Evolutionary conservation across 345 rosid genomes (phyloP).

Genomic region (Streptanthus diversifolius): DNA sequence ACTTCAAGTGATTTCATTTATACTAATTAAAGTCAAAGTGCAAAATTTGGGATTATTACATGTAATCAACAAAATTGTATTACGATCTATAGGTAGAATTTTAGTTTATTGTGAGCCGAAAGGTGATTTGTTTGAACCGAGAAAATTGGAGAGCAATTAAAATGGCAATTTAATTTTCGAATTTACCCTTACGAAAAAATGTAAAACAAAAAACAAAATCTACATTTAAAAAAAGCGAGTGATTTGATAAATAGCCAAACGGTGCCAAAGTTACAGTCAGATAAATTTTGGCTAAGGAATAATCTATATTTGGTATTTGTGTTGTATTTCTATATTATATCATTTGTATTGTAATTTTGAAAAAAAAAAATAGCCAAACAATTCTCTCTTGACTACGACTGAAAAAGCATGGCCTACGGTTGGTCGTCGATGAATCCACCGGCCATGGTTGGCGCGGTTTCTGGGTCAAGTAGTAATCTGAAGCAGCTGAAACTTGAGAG

Average conservation of each 20-base stretch:
- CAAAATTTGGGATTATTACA: constrained; percentile 13
- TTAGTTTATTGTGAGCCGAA: background rate
- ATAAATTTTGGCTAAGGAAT: too few relatives aligned
- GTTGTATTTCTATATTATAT: too few relatives aligned
- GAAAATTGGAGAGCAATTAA: background rate
- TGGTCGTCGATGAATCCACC: constrained; percentile 37
- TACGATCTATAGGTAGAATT: background rate
- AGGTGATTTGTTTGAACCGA: background rate
- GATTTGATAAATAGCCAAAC: too few relatives aligned
- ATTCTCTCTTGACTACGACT: constrained; percentile 7
- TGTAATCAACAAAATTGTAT: constrained; percentile 6
- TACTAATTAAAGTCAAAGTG: background rate
- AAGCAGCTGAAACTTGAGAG: constrained; percentile 82
- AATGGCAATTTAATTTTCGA: background rate
- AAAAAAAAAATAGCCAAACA: background rate
- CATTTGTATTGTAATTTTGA: too few relatives aligned
- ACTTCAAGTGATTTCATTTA: background rate
- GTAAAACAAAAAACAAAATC: constrained; percentile 8
- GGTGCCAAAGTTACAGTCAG: too few relatives aligned
- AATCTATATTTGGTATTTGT: too few relatives aligned
- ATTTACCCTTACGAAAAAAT: background rate
- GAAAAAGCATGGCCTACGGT: constrained; percentile 39
- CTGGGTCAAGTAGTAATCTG: constrained; percentile 26
- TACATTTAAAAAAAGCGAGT: too few relatives aligned
- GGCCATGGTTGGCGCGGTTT: constrained; percentile 23